Percentiles rank a stretch among this genome's conserved stretches.
Conservation (phyloP, 2,329 filamentous ascomycete genomes). For the Penicillium frequentans region DNA sequence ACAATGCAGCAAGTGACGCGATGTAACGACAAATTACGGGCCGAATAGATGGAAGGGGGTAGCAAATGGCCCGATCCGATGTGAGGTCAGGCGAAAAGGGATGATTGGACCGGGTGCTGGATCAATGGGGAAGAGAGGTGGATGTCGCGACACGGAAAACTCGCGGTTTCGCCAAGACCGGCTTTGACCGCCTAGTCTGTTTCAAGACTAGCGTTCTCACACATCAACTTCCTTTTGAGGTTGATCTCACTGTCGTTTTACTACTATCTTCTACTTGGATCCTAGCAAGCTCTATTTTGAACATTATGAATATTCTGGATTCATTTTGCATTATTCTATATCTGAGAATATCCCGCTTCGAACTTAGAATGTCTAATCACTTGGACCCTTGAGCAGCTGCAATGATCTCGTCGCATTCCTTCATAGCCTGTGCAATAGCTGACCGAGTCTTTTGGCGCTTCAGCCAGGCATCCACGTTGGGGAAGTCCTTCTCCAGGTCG, state of each 20-base stretch:
- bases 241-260: no score
- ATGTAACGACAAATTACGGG: constrained; percentile 5
- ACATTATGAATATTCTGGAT: no score
- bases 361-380: neutral
- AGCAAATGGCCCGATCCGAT: constrained; percentile 11
- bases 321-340: no score
- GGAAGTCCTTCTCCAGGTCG: constrained; percentile 32
- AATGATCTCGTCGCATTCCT: constrained; percentile 12
- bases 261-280: neutral
- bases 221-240: neutral
- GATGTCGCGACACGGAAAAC: constrained; percentile 34
- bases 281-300: no score
- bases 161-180: constrained; percentile 34
- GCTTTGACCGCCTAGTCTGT: neutral
- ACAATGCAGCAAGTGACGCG: constrained; percentile 13
- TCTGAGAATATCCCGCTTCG: neutral
- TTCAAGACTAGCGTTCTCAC: neutral
- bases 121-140: constrained; percentile 31
- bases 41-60: constrained; percentile 5
- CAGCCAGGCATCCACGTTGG: constrained; percentile 31
- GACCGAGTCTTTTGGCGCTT: constrained; percentile 27
- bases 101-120: constrained; percentile 27
- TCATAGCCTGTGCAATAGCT: constrained; percentile 23
- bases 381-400: neutral
- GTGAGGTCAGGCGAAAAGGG: constrained; percentile 12